Evolutionary conservation across 2,329 filamentous ascomycete genomes (phyloP), one percentile per base, ranked within the genome.

Genomic region (Cadophora gregata): DNA sequence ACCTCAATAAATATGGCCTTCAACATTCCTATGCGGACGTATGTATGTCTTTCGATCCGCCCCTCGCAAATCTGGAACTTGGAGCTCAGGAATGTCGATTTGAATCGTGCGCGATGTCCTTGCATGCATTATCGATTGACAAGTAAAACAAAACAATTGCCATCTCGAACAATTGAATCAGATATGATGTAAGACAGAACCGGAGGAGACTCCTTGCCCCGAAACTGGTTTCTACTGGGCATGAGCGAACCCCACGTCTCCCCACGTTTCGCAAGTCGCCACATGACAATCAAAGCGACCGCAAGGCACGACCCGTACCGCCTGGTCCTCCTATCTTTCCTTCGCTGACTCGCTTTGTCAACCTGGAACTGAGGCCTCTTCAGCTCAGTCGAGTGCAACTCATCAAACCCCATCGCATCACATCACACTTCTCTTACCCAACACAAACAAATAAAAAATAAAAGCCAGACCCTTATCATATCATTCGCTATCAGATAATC

Each of bases 291-390:
- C 53, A 36, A 36, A 21, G 12, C 12, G 31, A 36, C 21, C 29
- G 27, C 51, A 33, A 53, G 47, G 47, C 48, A 51, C 60, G 60
- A 42, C 51, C 60, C 59, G 59, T 48, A 62, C 50, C 27, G 33
- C 48, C 47, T 47, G 45, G 21, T 33, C 51, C 53, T 33, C n/a
- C 31, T 9, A 10, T 36, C 33, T 42, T 14, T 1, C 16, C 14
- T 9, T 47, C 10, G 21, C 27, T 62, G 29, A n/a, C n/a, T n/a
- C n/a, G n/a, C n/a, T n/a, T n/a, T n/a, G n/a, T n/a, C n/a, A n/a
- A n/a, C n/a, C n/a, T n/a, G n/a, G n/a, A 42, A 42, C 36, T 8
- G 19, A 47, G 42, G 19, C 42, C 42, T 47, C 42, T 19, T 45
- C 36, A 42, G n/a, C n/a, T n/a, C n/a, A n/a, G n/a, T n/a, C n/a